Percentiles rank a stretch among this genome's conserved stretches.
Evolutionary conservation across 441 rosid species (phyloP).

Genomic region (Euphorbia schlechtendalii): DNA sequence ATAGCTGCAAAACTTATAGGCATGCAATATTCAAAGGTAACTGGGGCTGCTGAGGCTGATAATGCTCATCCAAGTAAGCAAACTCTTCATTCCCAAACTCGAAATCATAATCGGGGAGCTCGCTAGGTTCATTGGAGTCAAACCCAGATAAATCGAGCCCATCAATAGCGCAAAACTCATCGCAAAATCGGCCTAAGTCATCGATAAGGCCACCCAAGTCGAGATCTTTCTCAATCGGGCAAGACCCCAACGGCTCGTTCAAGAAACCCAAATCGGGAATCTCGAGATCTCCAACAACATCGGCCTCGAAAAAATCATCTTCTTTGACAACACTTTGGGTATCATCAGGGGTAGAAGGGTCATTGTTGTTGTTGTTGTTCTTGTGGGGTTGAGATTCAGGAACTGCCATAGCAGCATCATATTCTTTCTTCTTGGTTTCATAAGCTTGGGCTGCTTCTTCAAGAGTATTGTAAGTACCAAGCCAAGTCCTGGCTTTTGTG

Average conservation of each 20-base stretch:
- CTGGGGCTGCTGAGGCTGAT: constrained; percentile 9
- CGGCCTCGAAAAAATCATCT: constrained; percentile 21
- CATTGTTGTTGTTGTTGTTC: not conserved
- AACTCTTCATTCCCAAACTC: constrained; percentile 56
- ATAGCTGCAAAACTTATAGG: constrained; percentile 78
- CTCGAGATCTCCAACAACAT: constrained; percentile 37
- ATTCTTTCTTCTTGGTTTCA: constrained; percentile 58
- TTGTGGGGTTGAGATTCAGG: constrained; percentile 9
- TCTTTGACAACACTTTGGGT: constrained; percentile 37
- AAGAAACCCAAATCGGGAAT: constrained; percentile 41
- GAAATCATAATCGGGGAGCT: constrained; percentile 86
- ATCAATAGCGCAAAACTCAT: constrained; percentile 49
- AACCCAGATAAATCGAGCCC: constrained; percentile 48
- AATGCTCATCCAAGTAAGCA: constrained; percentile 37
- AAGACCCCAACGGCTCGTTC: constrained; percentile 34
- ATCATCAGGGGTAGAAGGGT: constrained; percentile 28
- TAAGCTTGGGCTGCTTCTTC: constrained; percentile 88
- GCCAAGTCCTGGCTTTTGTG: constrained; percentile 65
- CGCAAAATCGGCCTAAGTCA: constrained; percentile 41
- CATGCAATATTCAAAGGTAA: constrained; percentile 56
- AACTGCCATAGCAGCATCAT: constrained; percentile 34
- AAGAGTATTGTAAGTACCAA: constrained; percentile 75
- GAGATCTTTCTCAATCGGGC: constrained; percentile 29
- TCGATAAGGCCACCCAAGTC: constrained; percentile 25
- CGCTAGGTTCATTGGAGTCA: constrained; percentile 44